Conservation (phyloP, 176 grass and related monocot species). For the Hordeum marinum region DNA sequence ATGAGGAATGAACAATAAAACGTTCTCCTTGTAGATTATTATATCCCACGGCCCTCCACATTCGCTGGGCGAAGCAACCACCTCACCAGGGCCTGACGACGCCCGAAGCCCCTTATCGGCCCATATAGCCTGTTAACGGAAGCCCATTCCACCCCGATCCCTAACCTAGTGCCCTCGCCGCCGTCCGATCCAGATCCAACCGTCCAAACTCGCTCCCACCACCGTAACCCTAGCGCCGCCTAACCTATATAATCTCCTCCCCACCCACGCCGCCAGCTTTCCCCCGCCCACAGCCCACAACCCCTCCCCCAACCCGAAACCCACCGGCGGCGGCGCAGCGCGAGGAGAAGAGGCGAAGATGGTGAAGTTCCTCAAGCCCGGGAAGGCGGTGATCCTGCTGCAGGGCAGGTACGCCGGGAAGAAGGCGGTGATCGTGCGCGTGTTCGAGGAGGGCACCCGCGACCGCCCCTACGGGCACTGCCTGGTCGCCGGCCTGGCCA, state of each 20-base stretch:
- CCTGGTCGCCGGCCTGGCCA: conserved; percentile 47
- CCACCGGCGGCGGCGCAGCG: background rate
- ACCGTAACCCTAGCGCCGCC: background rate
- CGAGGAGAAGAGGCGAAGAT: conserved; percentile 1
- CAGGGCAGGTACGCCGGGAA: conserved; percentile 42
- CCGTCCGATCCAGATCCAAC: conserved; percentile 28
- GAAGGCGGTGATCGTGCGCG: conserved; percentile 50
- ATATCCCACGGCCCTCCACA: background rate
- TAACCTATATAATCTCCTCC: background rate
- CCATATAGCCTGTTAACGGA: background rate
- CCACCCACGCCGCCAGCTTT: background rate
- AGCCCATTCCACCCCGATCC: background rate
- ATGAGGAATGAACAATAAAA: too few relatives aligned
- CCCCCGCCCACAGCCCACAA: background rate
- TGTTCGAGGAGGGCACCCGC: conserved; percentile 53
- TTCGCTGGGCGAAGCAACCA: too few relatives aligned
- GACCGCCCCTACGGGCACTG: conserved; percentile 53
- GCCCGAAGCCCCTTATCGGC: too few relatives aligned
- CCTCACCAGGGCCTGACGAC: too few relatives aligned
- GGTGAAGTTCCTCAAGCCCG: conserved; percentile 53
- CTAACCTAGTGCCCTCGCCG: rapidly evolving
- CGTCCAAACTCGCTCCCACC: background rate
- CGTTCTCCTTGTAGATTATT: background rate
- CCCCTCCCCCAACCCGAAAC: too few relatives aligned
- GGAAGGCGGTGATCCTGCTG: conserved; percentile 54